phyloP scores from a whole-genome alignment of 164 flowering plant species.

The Magnolia kwangsiensis region DNA sequence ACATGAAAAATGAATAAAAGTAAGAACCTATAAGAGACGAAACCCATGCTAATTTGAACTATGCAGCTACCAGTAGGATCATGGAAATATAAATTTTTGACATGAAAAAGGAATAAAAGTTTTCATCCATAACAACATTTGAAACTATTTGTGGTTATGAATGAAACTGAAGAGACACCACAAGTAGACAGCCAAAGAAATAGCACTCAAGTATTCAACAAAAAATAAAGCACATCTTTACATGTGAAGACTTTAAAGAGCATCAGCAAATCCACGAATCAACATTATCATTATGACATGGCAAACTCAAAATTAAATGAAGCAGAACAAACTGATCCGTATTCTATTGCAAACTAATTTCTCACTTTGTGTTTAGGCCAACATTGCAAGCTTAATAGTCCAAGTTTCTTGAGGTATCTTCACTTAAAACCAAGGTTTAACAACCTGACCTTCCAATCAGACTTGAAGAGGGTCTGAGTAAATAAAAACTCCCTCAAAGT shows the following conservation, averaged over 20 bases:
- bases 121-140: no score
- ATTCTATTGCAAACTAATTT: no score
- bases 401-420: no score
- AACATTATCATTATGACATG: no score
- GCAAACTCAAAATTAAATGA: no score
- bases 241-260: neutral
- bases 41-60: neutral
- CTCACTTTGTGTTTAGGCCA: no score
- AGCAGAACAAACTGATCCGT: no score
- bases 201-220: neutral
- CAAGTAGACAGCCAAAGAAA: neutral
- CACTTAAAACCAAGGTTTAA: no score
- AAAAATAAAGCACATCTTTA: neutral
- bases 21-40: slow-evolving; percentile 40
- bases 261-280: neutral
- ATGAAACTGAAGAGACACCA: neutral
- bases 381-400: no score
- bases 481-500: no score
- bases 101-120: neutral
- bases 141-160: neutral
- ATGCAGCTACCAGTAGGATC: neutral
- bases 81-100: neutral
- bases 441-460: no score
- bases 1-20: neutral
- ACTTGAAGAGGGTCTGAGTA: no score